A percentile compares a stretch with the other conserved stretches of the same genome.
Conservation (phyloP, 805 yeast genomes). For the Ogataea haglerorum region DNA sequence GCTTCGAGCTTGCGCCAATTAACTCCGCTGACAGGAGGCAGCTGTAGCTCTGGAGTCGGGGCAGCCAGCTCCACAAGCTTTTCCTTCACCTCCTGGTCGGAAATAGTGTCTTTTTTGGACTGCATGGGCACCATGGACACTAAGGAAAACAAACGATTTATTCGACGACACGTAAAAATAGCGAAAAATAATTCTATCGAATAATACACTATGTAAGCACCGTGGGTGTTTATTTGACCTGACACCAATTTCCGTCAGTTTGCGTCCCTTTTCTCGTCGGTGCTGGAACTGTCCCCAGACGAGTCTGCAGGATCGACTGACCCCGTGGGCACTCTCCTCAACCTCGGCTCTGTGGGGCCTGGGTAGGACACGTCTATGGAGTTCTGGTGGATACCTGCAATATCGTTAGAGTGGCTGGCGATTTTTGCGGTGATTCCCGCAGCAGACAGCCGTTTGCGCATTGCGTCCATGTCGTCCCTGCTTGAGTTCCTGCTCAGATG, state of each 20-base stretch:
- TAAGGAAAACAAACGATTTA: background rate
- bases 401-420: conserved; percentile 40
- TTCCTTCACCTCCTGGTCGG: conserved; percentile 33
- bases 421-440: conserved; percentile 42
- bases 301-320: background rate
- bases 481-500: conserved; percentile 33
- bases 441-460: conserved; percentile 31
- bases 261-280: conserved; percentile 3
- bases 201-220: conserved; percentile 1
- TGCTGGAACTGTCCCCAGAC: background rate
- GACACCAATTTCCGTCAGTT: background rate
- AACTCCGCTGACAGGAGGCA: conserved; percentile 5
- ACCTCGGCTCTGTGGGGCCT: background rate
- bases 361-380: conserved; percentile 16
- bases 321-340: background rate
- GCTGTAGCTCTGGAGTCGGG: conserved; percentile 13
- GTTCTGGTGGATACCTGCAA: conserved; percentile 40
- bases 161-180: conserved; percentile 12
- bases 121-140: conserved; percentile 7
- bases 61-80: conserved; percentile 29
- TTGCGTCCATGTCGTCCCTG: conserved; percentile 28
- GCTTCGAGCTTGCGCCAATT: conserved; percentile 26
- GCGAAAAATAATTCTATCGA: conserved; percentile 1
- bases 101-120: conserved; percentile 11
- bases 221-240: background rate